These are phyloP conservation scores for Saccharomyces hybrid DNA, from an alignment of 1,139 yeast species.

Conservation along the genomic window DNA sequence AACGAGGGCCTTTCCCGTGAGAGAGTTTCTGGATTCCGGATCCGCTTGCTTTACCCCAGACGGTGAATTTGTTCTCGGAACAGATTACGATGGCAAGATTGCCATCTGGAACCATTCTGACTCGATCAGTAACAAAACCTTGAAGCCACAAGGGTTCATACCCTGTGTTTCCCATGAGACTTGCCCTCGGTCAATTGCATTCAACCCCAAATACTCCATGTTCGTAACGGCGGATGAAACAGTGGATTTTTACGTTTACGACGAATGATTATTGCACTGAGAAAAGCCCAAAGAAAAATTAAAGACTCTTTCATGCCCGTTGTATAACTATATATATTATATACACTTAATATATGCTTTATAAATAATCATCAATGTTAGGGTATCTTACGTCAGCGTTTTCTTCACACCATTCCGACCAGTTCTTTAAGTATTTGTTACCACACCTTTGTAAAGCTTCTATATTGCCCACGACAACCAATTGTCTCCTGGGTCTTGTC, in stretches of 20 bases:
- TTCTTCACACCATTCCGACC: conserved; percentile 70
- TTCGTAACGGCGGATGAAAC: conserved; percentile 72
- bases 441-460: conserved; percentile 46
- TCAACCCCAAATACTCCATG: conserved; percentile 71
- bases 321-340: background rate
- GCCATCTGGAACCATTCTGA: conserved; percentile 55
- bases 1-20: conserved; percentile 35
- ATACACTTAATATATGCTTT: conserved; percentile 6
- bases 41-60: conserved; percentile 71
- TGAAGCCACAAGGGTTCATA: conserved; percentile 29
- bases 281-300: background rate
- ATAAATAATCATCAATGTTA: conserved; percentile 33
- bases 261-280: conserved; percentile 30
- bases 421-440: conserved; percentile 47
- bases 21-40: conserved; percentile 49
- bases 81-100: conserved; percentile 47
- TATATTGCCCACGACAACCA: conserved; percentile 81
- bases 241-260: conserved; percentile 31
- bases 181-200: conserved; percentile 56
- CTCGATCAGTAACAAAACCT: conserved; percentile 24
- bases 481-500: conserved; percentile 80
- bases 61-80: conserved; percentile 65
- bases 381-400: conserved; percentile 68
- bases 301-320: background rate
- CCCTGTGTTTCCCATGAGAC: conserved; percentile 27